These are phyloP conservation scores for Clonostachys chloroleuca DNA, from an alignment of 2,329 filamentous ascomycete genomes.

Conservation along the genomic window DNA sequence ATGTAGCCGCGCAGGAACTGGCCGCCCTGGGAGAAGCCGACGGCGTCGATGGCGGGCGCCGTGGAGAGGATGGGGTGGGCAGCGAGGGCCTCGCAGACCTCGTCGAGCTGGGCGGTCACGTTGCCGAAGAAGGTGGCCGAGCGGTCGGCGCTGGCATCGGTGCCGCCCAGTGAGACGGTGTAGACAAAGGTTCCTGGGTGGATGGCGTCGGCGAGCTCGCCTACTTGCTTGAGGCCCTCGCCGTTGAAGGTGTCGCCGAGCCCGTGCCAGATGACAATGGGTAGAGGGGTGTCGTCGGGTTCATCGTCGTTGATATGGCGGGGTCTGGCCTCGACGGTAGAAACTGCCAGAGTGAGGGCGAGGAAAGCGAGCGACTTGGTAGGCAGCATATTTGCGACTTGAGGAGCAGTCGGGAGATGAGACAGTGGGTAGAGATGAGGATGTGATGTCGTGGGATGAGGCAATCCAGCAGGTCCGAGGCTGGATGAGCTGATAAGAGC, in stretches of 20 bases:
- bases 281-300: conserved; percentile 65
- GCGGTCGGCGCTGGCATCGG: conserved; percentile 65
- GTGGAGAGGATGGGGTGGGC: conserved; percentile 74
- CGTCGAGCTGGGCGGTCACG: conserved; percentile 69
- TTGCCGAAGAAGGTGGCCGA: conserved; percentile 89
- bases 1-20: conserved; percentile 92
- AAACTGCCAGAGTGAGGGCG: neutral
- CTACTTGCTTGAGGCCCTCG: conserved; percentile 70
- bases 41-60: conserved; percentile 79
- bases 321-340: neutral
- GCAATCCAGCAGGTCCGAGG: too few species aligned
- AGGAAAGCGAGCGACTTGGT: neutral
- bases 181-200: conserved; percentile 85
- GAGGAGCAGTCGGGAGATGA: too few species aligned
- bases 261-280: conserved; percentile 92
- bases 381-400: neutral
- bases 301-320: conserved; percentile 14
- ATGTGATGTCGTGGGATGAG: too few species aligned
- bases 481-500: too few species aligned
- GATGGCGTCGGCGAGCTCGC: conserved; percentile 62
- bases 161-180: conserved; percentile 66
- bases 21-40: conserved; percentile 94
- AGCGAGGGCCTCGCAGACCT: conserved; percentile 75
- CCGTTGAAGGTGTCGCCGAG: conserved; percentile 70
- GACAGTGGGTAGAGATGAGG: too few species aligned